Percentiles rank a stretch among this genome's conserved stretches.
These are phyloP conservation scores for Zygotorulaspora danielsina DNA, from an alignment of 805 yeast genomes.

Conservation along the genomic window DNA sequence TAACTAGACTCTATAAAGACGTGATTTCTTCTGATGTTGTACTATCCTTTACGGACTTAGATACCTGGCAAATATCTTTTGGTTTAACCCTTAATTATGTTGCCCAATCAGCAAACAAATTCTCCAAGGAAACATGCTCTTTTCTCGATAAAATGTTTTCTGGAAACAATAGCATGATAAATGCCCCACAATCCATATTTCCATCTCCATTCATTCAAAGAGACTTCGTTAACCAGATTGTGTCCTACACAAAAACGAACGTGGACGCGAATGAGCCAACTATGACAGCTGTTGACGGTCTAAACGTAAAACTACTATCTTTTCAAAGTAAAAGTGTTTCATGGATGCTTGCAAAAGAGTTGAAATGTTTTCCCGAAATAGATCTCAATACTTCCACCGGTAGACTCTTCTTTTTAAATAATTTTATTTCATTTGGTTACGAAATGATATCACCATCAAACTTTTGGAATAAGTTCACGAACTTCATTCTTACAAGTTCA, in stretches of 20 bases:
- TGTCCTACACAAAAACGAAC: conserved; percentile 20
- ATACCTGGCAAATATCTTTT: conserved; percentile 12
- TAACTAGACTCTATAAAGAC: conserved; percentile 10
- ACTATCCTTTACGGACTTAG: conserved; percentile 2
- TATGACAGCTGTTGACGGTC: conserved; percentile 1
- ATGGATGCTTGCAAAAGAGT: conserved; percentile 34
- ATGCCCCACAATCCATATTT: conserved; percentile 4
- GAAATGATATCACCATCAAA: conserved; percentile 15
- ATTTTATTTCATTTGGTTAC: conserved; percentile 30
- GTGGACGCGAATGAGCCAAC: conserved; percentile 3
- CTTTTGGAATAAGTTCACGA: conserved; percentile 36
- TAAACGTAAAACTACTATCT: conserved; percentile 26
- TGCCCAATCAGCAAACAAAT: conserved; percentile 24
- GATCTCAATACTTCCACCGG: conserved; percentile 1
- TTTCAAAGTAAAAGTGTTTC: conserved; percentile 32
- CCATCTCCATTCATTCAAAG: conserved; percentile 25
- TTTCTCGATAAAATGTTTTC: conserved; percentile 26
- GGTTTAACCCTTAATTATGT: conserved; percentile 8
- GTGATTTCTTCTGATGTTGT: conserved; percentile 7
- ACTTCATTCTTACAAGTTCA: conserved; percentile 20
- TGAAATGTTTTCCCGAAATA: background rate
- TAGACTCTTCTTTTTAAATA: conserved; percentile 23
- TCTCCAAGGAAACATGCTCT: conserved; percentile 22
- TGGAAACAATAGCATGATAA: background rate
- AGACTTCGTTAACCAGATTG: conserved; percentile 25